phyloP scores from a whole-genome alignment of 1,284 basidiomycete genomes.

The Ustilago bromivora region DNA sequence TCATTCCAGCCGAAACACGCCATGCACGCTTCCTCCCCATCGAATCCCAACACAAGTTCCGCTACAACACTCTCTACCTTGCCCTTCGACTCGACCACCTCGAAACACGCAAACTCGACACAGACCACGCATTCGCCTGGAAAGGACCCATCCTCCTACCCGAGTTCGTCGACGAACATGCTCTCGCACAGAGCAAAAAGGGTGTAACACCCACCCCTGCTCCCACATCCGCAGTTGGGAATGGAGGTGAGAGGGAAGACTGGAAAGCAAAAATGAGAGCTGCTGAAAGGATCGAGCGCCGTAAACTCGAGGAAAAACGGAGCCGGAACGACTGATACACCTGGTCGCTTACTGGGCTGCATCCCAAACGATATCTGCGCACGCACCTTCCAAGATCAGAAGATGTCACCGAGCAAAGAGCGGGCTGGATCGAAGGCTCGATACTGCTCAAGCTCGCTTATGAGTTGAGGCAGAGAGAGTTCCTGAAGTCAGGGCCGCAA shows the following conservation, averaged over 20 bases:
- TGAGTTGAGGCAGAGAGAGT: conserved; percentile 49
- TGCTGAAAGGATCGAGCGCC: conserved; percentile 30
- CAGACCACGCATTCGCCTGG: conserved; percentile 70
- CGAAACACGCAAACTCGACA: conserved; percentile 74
- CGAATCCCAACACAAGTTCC: conserved; percentile 75
- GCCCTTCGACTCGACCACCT: conserved; percentile 76
- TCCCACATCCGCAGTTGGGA: neutral
- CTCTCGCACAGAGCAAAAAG: conserved; percentile 13
- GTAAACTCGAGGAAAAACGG: conserved; percentile 30
- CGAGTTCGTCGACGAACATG: conserved; percentile 32
- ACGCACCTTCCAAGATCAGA: conserved; percentile 17
- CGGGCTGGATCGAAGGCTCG: conserved; percentile 42
- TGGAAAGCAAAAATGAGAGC: conserved; percentile 42
- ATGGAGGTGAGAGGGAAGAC: conserved; percentile 1
- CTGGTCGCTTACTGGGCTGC: conserved; percentile 27
- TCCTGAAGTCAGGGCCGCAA: conserved; percentile 44
- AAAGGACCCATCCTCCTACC: conserved; percentile 23
- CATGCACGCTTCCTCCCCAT: conserved; percentile 76
- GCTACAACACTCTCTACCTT: conserved; percentile 77
- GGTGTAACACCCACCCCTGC: conserved; percentile 29
- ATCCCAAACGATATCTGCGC: conserved; percentile 31
- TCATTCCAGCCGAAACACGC: conserved; percentile 63
- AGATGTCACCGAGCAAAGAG: neutral
- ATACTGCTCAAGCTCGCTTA: conserved; percentile 56
- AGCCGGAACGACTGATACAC: conserved; percentile 19